Percentiles rank a stretch among this genome's conserved stretches.
These are phyloP conservation scores for Talaromyces wortmannii DNA, from an alignment of 495 filamentous ascomycete genomes.

Conservation along the genomic window DNA sequence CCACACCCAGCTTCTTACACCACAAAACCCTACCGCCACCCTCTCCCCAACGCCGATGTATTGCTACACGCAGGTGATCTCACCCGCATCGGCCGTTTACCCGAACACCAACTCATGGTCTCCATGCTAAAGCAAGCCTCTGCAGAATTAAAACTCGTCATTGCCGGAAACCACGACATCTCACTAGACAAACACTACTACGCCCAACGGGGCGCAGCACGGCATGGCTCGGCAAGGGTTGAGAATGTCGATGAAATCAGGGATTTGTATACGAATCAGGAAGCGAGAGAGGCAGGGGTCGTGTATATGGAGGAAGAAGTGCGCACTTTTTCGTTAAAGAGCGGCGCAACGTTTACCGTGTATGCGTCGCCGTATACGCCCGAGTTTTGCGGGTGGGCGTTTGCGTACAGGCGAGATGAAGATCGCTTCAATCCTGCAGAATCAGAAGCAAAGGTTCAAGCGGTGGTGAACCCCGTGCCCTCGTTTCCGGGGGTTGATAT, in stretches of 20 bases:
- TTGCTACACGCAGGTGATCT: constrained; percentile 71
- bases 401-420: constrained; percentile 46
- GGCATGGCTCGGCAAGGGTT: constrained; percentile 21
- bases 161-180: constrained; percentile 78
- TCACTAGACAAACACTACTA: constrained; percentile 56
- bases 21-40: constrained; percentile 31
- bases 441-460: constrained; percentile 16
- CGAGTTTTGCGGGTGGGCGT: constrained; percentile 53
- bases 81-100: constrained; percentile 51
- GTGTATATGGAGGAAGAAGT: constrained; percentile 62
- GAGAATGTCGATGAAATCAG: constrained; percentile 22
- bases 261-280: constrained; percentile 39
- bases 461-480: constrained; percentile 39
- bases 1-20: constrained; percentile 20
- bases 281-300: constrained; percentile 45
- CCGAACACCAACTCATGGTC: constrained; percentile 47
- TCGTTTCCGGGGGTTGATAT: constrained; percentile 49
- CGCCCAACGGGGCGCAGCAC: constrained; percentile 16
- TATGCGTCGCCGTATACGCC: constrained; percentile 68
- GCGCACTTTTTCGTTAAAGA: constrained; percentile 45
- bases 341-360: constrained; percentile 52
- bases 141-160: constrained; percentile 69
- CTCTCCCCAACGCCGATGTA: constrained; percentile 52
- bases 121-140: constrained; percentile 45
- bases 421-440: constrained; percentile 46